Base-by-base conservation (phyloP, 805 yeast genomes). In the Kodamaea neixiangensis region DNA sequence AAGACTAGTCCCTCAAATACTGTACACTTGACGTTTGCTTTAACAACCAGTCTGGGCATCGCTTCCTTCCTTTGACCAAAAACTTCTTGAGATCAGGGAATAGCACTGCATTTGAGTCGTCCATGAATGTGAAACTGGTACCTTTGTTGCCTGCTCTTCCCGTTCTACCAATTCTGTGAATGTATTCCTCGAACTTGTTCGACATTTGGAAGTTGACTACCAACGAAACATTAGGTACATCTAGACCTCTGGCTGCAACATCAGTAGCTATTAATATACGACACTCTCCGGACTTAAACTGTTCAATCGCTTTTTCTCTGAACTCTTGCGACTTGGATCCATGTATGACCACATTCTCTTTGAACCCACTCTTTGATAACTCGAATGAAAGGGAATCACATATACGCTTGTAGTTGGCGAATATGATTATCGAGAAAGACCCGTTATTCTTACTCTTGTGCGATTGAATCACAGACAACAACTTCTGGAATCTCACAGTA, bases 171-270 rank as follows among this genome's bases (percentile, higher is more conserved):
- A 93, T 86, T 63, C 98, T 79, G 68, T 93, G 99, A 15, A 93
- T 81, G 59, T 91, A 93, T 52, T 87, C 92, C 55, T 91, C 97
- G 42, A 91, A 80, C 31, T 76, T 75, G 54, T 77, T 80, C 7
- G 91, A 72, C 92, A 92, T 86, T 58, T 93, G 97, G 62, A 79
- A 92, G 65, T 93, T 94, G 17, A 94, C 67, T 7, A 93, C 98
- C 33, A 92, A 65, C 0, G 94, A 82, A 6, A 93, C 96, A 58
- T 88, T 79, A 1, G 90, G 86, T n/a, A 93, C 84, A 67, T 94
- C 98, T 42, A 93, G 81, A 64, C 99, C 99, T 71, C 99, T 81
- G 2, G 97, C 96, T 0, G 97, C 97, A 19, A 93, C 90, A 65
- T 93, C 97, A 0, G 98, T 94, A 2, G 97, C 98, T 14, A 93